phyloP scores from a whole-genome alignment of 2,329 filamentous ascomycete species.

The Exophiala bonariae region DNA sequence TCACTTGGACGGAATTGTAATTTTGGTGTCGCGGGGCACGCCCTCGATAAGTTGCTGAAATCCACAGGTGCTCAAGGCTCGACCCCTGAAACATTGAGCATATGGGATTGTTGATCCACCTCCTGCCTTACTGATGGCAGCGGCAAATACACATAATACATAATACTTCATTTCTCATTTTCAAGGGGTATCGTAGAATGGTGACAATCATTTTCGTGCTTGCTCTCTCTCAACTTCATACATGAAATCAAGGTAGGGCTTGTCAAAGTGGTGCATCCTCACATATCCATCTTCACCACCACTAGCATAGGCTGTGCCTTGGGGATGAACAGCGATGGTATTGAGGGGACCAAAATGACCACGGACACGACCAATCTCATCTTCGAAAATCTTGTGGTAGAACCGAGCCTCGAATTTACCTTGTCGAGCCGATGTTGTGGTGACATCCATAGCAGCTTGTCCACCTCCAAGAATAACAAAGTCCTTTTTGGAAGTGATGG shows the following conservation, averaged over 20 bases:
- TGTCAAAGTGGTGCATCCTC: constrained; percentile 97
- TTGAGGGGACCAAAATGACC: constrained; percentile 97
- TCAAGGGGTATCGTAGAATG: background rate
- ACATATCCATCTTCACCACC: constrained; percentile 99
- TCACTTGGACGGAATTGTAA: too few species aligned
- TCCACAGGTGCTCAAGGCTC: too few species aligned
- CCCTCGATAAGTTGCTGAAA: too few species aligned
- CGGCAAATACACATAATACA: too few species aligned
- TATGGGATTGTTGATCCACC: too few species aligned
- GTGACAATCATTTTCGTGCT: constrained; percentile 40
- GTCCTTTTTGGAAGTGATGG: constrained; percentile 93
- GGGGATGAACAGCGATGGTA: constrained; percentile 90
- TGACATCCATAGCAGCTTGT: constrained; percentile 98
- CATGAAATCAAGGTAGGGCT: constrained; percentile 96
- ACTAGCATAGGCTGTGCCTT: constrained; percentile 87
- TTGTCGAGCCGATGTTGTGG: constrained; percentile 87
- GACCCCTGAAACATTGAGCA: too few species aligned
- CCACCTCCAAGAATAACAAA: constrained; percentile 97
- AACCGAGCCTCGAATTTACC: constrained; percentile 99
- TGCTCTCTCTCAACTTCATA: constrained; percentile 96
- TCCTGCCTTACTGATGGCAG: too few species aligned
- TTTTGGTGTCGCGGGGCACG: too few species aligned
- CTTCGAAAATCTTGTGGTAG: constrained; percentile 99
- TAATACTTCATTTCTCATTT: background rate
- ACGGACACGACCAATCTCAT: constrained; percentile 95